Evolutionary conservation across 257 asterid species (phyloP), one percentile per base, ranked within the genome.

Genomic region (Fraxinus excelsior): DNA sequence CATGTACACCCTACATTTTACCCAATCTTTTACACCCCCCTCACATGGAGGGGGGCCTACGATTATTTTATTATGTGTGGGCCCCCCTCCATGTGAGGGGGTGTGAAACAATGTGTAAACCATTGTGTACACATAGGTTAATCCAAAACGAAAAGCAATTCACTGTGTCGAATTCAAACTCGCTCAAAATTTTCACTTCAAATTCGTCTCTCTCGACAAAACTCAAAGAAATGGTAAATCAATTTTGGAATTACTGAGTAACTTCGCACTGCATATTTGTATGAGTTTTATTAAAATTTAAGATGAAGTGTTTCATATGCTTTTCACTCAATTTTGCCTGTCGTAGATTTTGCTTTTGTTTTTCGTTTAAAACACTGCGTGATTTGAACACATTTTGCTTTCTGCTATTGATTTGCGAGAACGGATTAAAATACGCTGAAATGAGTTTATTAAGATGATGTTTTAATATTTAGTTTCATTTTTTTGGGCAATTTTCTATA

Each of bases 221-320:
- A 73, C 74, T 37, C 65, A 25, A 10, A 32, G 32, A 60, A 70
- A 77, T 82, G 85, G 85, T 82, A 78, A 70, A 37, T 70, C 29
- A 3, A 21, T n/a, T 53, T 53, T 40, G 44, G 53, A 1, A 4
- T 77, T 35, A 12, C 2, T 5, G 14, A 28, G 26, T 37, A 13
- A 26, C 7, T 65, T 23, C 66, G 34, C 28, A 25, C 14, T 25
- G 18, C 67, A 58, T 23, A 23, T 23, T 0, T 26, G 14, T 56
- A 26, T 19, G 26, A 49, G 31, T 25, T 28, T 66, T 8, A n/a
- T 31, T 9, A 23, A 38, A 25, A 2, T 76, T 18, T 28, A 38
- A 1, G 37, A 46, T 56, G 68, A 23, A 23, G 68, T 31, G 32
- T 62, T 62, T 2, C 68, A 9, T 70, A 5, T 25, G 73, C 16